Evolutionary conservation across 306 rosid species (phyloP).

Genomic region (Cicer yamashitae): DNA sequence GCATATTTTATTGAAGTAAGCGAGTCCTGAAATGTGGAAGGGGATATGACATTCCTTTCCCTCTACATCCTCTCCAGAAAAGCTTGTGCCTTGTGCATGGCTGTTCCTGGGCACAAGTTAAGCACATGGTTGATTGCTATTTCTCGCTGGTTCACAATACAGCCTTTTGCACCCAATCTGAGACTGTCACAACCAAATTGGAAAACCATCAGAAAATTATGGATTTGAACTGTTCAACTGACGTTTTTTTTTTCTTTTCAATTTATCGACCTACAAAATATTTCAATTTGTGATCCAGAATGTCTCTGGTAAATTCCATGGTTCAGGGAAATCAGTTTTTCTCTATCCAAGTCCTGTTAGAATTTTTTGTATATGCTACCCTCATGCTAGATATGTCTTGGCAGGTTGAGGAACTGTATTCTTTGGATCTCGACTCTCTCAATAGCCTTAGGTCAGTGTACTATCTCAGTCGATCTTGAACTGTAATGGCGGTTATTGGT

Average conservation of each 20-base stretch:
- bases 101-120: constrained; percentile 10
- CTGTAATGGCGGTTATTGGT: constrained; percentile 26
- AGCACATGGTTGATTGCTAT: constrained; percentile 16
- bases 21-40: background rate
- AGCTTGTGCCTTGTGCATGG: constrained; percentile 20
- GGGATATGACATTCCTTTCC: constrained; percentile 1
- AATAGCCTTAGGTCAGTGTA: constrained; percentile 76
- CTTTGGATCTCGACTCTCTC: constrained; percentile 82
- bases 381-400: constrained; percentile 47
- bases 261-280: background rate
- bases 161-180: constrained; percentile 3
- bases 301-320: constrained; percentile 15
- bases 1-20: background rate
- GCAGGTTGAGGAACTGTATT: constrained; percentile 96
- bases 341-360: background rate
- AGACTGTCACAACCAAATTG: constrained; percentile 11
- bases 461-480: constrained; percentile 31
- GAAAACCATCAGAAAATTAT: constrained; percentile 17
- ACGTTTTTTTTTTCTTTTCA: background rate
- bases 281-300: constrained; percentile 23
- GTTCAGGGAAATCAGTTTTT: constrained; percentile 1
- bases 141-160: background rate
- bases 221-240: constrained; percentile 24
- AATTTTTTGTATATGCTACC: constrained; percentile 10
- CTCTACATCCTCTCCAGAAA: constrained; percentile 16